phyloP scores from a whole-genome alignment of 2,329 filamentous ascomycete genomes.

The Periconia macrospinosa region DNA sequence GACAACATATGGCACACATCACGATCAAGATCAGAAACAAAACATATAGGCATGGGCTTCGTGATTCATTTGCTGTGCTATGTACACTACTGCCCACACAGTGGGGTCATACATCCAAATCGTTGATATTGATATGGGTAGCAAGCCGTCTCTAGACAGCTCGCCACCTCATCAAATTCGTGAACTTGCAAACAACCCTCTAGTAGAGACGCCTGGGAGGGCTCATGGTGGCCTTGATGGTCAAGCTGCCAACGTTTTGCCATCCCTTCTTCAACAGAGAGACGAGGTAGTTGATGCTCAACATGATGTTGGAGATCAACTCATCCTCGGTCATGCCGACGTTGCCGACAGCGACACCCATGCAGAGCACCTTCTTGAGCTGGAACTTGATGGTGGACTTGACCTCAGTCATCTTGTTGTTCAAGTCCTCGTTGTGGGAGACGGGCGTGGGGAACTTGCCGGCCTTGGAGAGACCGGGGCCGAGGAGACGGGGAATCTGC shows the following conservation, averaged over 20 bases:
- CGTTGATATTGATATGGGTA: background rate
- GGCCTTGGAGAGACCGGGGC: conserved; percentile 66
- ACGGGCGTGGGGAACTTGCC: conserved; percentile 99
- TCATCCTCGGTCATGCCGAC: conserved; percentile 97
- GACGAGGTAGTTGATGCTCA: conserved; percentile 99
- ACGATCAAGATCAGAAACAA: background rate
- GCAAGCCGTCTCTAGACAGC: conserved; percentile 4
- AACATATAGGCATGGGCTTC: conserved; percentile 19
- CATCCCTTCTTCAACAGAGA: conserved; percentile 99
- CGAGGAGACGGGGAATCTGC: conserved; percentile 99
- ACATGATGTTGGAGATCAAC: conserved; percentile 98
- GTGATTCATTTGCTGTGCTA: conserved; percentile 33
- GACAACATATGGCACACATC: background rate
- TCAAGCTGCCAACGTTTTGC: conserved; percentile 99
- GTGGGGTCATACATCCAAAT: conserved; percentile 12
- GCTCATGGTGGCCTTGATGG: conserved; percentile 99
- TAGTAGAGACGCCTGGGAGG: conserved; percentile 98
- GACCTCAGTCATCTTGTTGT: conserved; percentile 96
- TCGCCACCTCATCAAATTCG: conserved; percentile 15
- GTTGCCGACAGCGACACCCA: conserved; percentile 99
- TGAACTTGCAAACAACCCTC: conserved; percentile 26
- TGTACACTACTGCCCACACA: conserved; percentile 34
- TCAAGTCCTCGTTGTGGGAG: conserved; percentile 93
- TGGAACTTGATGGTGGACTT: conserved; percentile 99
- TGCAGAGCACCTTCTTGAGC: conserved; percentile 99